These are phyloP conservation scores for Solanum sejunctum DNA, from an alignment of 257 asterid genomes.

Conservation along the genomic window DNA sequence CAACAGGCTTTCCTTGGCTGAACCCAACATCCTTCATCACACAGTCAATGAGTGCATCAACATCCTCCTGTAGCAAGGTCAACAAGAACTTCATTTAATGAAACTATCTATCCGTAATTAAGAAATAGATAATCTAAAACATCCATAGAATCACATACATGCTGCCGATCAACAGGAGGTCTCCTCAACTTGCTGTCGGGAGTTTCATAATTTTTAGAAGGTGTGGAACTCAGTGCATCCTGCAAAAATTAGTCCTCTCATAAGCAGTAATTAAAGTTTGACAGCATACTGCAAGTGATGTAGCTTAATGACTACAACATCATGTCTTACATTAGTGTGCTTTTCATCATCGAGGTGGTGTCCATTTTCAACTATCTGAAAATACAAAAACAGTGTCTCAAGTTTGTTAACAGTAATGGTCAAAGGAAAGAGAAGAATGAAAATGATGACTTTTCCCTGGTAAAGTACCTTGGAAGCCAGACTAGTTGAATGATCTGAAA, in stretches of 20 bases:
- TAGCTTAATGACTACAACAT: slow-evolving; percentile 1
- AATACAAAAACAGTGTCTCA: neutral
- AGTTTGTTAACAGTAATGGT: slow-evolving; percentile 7
- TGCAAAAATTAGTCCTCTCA: slow-evolving; percentile 18
- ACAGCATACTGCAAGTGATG: slow-evolving; percentile 1
- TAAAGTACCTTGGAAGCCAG: slow-evolving; percentile 34
- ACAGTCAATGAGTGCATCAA: slow-evolving; percentile 86
- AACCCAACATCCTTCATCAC: slow-evolving; percentile 83
- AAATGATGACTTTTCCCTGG: neutral
- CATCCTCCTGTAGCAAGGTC: slow-evolving; percentile 73
- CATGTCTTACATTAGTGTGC: slow-evolving; percentile 34
- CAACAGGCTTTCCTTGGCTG: slow-evolving; percentile 97
- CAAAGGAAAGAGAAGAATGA: neutral
- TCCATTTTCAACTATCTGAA: slow-evolving; percentile 80
- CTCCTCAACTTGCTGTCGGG: slow-evolving; percentile 76
- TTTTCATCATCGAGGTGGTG: slow-evolving; percentile 47
- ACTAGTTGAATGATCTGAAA: slow-evolving; percentile 29
- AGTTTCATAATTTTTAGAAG: slow-evolving; percentile 54
- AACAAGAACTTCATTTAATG: slow-evolving; percentile 4
- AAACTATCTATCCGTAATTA: neutral
- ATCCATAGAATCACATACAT: slow-evolving; percentile 30
- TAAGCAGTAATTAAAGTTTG: neutral
- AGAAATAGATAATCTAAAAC: neutral
- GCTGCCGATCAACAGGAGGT: slow-evolving; percentile 80
- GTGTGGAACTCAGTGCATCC: slow-evolving; percentile 39